Evolutionary conservation across 163 green algal species (phyloP).

Genomic region (Picocystis sp.): DNA sequence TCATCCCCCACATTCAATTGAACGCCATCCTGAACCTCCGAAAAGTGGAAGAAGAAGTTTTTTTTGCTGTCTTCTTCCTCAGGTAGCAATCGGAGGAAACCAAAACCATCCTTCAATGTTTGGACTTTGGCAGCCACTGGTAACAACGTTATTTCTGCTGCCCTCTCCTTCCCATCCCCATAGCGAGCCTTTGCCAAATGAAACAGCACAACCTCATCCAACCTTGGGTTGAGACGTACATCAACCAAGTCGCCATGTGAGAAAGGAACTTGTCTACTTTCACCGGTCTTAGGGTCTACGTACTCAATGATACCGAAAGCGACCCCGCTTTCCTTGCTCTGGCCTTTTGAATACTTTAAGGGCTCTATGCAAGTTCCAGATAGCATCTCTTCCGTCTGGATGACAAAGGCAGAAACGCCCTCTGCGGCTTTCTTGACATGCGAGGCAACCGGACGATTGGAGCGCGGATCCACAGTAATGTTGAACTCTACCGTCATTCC

Average conservation of each 20-base stretch:
- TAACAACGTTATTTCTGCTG: background rate
- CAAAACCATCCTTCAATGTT: background rate
- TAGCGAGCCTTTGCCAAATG: background rate
- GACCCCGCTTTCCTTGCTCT: background rate
- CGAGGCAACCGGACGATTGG: background rate
- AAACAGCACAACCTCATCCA: background rate
- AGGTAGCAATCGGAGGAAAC: background rate
- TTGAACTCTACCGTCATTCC: background rate
- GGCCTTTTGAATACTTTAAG: background rate
- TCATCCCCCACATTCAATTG: background rate
- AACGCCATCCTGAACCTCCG: slow-evolving; percentile 1
- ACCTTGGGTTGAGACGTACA: background rate
- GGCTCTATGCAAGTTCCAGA: background rate
- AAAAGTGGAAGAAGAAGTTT: slow-evolving; percentile 4
- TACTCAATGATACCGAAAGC: slow-evolving; percentile 6
- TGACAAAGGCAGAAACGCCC: background rate
- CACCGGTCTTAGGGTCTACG: background rate
- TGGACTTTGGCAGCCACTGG: background rate
- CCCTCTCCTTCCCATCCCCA: background rate
- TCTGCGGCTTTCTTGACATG: background rate
- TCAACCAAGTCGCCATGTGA: background rate
- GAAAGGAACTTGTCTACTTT: background rate
- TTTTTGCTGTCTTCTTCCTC: slow-evolving; percentile 4
- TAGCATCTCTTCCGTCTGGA: background rate
- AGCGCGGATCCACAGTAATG: background rate